Conservation (phyloP, 139 green algal species). For the Picochlorum sp. region DNA sequence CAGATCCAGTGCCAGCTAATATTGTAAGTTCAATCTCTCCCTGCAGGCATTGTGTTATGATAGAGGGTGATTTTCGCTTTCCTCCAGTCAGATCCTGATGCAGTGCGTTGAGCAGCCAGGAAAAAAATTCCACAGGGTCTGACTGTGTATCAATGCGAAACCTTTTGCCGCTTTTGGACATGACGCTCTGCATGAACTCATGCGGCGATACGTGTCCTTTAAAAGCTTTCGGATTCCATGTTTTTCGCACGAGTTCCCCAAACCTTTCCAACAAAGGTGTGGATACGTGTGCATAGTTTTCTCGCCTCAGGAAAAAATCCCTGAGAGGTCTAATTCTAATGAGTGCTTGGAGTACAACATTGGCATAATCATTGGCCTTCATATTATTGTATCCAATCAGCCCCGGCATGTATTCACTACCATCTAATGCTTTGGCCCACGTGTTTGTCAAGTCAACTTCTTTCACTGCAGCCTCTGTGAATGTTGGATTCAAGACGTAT, state of each 20-base stretch:
- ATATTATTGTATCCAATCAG: slow-evolving; percentile 96
- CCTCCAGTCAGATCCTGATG: slow-evolving; percentile 78
- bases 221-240: slow-evolving; percentile 94
- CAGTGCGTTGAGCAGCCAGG: slow-evolving; percentile 90
- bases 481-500: slow-evolving; percentile 79
- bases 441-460: slow-evolving; percentile 3
- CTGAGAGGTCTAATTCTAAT: slow-evolving; percentile 52
- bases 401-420: slow-evolving; percentile 91
- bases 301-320: slow-evolving; percentile 82
- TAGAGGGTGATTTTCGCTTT: slow-evolving; percentile 55
- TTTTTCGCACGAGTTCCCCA: slow-evolving; percentile 89
- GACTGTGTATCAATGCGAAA: slow-evolving; percentile 78
- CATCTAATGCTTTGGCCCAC: slow-evolving; percentile 88
- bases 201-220: slow-evolving; percentile 91
- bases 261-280: slow-evolving; percentile 71
- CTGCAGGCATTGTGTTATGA: slow-evolving; percentile 73
- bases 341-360: slow-evolving; percentile 67
- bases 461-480: slow-evolving; percentile 24
- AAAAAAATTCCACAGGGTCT: slow-evolving; percentile 85
- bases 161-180: slow-evolving; percentile 63
- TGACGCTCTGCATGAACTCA: slow-evolving; percentile 95
- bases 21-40: slow-evolving; percentile 84
- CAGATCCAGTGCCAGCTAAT: slow-evolving; percentile 64
- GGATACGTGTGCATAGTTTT: slow-evolving; percentile 56
- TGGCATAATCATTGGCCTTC: slow-evolving; percentile 88